These are phyloP conservation scores for Benincasa hispida DNA, from an alignment of 306 rosid species.

Conservation along the genomic window DNA sequence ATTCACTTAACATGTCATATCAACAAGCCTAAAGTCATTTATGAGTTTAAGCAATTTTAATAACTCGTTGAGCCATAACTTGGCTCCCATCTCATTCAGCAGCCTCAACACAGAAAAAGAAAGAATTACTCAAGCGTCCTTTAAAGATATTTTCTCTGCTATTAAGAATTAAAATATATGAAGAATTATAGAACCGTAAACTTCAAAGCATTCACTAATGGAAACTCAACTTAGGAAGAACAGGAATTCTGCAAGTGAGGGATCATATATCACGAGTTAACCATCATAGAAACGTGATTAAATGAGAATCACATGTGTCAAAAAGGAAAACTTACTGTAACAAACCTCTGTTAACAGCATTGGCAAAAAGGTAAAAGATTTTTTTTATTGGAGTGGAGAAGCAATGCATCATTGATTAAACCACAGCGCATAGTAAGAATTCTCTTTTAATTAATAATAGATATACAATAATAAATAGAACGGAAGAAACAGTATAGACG, in stretches of 20 bases:
- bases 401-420: not conserved
- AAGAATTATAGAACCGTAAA: not conserved
- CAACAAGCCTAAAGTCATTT: not conserved
- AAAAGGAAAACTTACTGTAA: slow-evolving; percentile 41
- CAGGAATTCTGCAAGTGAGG: not conserved
- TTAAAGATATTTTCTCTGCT: not conserved
- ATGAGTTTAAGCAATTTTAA: not conserved
- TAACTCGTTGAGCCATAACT: not conserved
- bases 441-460: not conserved
- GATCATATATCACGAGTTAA: not conserved
- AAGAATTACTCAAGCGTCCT: not conserved
- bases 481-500: not conserved
- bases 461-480: not conserved
- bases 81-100: not conserved
- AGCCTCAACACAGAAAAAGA: not conserved
- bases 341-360: slow-evolving; percentile 34
- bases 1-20: not conserved
- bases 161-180: not conserved
- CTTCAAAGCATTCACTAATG: not conserved
- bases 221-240: not conserved
- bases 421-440: not conserved
- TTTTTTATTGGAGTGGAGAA: not conserved
- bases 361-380: slow-evolving; percentile 6
- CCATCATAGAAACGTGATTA: not conserved
- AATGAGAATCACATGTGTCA: not conserved